These are phyloP conservation scores for Cucumis hystrix DNA, from an alignment of 306 rosid genomes.

Conservation along the genomic window DNA sequence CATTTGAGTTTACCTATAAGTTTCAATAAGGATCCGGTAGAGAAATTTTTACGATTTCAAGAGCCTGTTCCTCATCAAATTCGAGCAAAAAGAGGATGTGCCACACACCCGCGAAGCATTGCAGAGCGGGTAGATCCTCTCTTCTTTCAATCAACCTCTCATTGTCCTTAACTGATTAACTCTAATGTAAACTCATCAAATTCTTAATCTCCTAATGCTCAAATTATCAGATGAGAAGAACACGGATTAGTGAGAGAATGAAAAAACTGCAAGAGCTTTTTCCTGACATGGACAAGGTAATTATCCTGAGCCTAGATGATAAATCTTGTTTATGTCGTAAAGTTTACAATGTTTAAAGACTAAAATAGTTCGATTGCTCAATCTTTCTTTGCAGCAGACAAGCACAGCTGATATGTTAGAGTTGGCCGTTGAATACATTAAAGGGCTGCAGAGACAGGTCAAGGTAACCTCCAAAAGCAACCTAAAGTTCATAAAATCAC, in stretches of 20 bases:
- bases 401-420: conserved; percentile 87
- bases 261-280: conserved; percentile 64
- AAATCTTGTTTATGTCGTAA: not conserved
- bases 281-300: conserved; percentile 81
- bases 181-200: not conserved
- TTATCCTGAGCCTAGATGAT: not conserved
- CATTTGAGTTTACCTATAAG: conserved; percentile 60
- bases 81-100: conserved; percentile 88
- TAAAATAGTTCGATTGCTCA: not conserved
- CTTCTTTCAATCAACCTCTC: not conserved
- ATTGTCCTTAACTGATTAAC: not conserved
- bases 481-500: not conserved
- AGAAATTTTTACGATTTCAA: conserved; percentile 46
- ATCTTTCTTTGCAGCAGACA: conserved; percentile 47
- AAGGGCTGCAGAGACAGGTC: conserved; percentile 62
- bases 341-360: not conserved
- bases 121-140: conserved; percentile 58
- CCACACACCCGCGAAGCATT: conserved; percentile 94
- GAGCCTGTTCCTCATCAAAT: conserved; percentile 58
- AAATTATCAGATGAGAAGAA: conserved; percentile 60
- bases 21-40: conserved; percentile 31
- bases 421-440: conserved; percentile 56
- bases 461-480: conserved; percentile 22
- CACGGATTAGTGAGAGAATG: conserved; percentile 72
- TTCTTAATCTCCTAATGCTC: not conserved